Percentiles rank a stretch among this genome's conserved stretches.
Conservation (phyloP, 2,329 filamentous ascomycete genomes). For the Colletotrichum coccodes region DNA sequence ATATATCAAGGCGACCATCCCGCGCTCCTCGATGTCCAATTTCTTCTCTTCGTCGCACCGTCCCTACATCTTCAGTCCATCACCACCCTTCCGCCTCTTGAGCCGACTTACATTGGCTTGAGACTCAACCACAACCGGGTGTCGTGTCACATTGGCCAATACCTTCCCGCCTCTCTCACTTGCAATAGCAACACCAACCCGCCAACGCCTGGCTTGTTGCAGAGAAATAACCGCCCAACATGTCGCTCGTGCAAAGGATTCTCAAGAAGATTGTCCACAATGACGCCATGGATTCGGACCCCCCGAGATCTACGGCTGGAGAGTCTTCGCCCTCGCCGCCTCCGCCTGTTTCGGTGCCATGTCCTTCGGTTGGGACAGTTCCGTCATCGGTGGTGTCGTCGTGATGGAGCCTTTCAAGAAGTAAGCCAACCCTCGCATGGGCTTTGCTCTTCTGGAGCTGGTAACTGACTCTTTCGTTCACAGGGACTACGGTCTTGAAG, state of each 20-base stretch:
- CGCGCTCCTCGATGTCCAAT: neutral
- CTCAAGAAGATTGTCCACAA: slow-evolving; percentile 58
- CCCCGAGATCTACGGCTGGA: slow-evolving; percentile 77
- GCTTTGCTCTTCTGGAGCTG: too few relatives aligned
- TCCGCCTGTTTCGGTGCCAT: slow-evolving; percentile 62
- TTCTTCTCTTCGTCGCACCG: slow-evolving; percentile 18
- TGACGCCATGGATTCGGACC: slow-evolving; percentile 73
- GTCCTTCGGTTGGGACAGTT: slow-evolving; percentile 71
- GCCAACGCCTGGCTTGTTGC: slow-evolving; percentile 31
- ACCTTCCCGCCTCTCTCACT: neutral
- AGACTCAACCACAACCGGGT: slow-evolving; percentile 18
- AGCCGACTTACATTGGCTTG: slow-evolving; percentile 2
- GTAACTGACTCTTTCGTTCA: slow-evolving; percentile 60
- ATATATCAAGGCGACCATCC: slow-evolving; percentile 27
- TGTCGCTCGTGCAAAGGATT: slow-evolving; percentile 34
- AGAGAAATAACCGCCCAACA: slow-evolving; percentile 19
- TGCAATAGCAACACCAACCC: slow-evolving; percentile 22
- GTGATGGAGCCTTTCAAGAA: slow-evolving; percentile 65
- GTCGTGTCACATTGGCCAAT: slow-evolving; percentile 10
- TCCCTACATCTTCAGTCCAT: neutral
- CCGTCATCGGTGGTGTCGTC: slow-evolving; percentile 75
- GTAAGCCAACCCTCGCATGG: slow-evolving; percentile 45
- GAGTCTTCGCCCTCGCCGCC: slow-evolving; percentile 70
- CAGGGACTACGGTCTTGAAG: slow-evolving; percentile 40
- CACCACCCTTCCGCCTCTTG: neutral